Evolutionary conservation across 1,284 basidiomycete species (phyloP).

Genomic region (Microbotryum intermedium): DNA sequence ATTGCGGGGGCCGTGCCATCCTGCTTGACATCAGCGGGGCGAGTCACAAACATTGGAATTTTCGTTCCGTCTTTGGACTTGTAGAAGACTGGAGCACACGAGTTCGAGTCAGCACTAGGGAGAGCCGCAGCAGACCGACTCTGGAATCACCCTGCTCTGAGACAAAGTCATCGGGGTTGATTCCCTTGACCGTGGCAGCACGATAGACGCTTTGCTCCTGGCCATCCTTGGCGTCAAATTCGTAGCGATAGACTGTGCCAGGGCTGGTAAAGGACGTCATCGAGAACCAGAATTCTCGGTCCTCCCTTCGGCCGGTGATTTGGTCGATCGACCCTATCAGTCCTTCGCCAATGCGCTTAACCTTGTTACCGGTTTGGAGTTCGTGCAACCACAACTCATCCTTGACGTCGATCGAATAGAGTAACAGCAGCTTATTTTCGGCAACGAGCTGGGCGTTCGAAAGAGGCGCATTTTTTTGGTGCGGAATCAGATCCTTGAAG

Average conservation of each 20-base stretch:
- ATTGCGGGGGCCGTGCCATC: constrained; percentile 71
- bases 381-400: constrained; percentile 71
- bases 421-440: constrained; percentile 53
- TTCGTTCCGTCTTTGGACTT: constrained; percentile 68
- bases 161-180: constrained; percentile 62
- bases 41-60: constrained; percentile 79
- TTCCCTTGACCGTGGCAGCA: constrained; percentile 54
- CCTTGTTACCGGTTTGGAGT: constrained; percentile 48
- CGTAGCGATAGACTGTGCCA: constrained; percentile 56
- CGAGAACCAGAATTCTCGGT: constrained; percentile 60
- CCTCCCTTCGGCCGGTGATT: constrained; percentile 48
- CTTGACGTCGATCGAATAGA: constrained; percentile 71
- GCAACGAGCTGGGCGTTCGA: constrained; percentile 50
- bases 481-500: constrained; percentile 59
- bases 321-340: constrained; percentile 62
- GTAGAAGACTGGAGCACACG: constrained; percentile 53
- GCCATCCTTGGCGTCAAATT: constrained; percentile 46
- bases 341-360: constrained; percentile 55
- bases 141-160: constrained; percentile 51
- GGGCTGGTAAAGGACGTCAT: constrained; percentile 66
- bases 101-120: constrained; percentile 27
- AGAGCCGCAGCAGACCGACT: neutral
- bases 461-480: constrained; percentile 56
- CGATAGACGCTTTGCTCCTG: constrained; percentile 55
- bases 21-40: constrained; percentile 52